A percentile compares a stretch with the other conserved stretches of the same genome.
phyloP scores from a whole-genome alignment of 371 early-diverging fungal species.

The Coemansia sp. region DNA sequence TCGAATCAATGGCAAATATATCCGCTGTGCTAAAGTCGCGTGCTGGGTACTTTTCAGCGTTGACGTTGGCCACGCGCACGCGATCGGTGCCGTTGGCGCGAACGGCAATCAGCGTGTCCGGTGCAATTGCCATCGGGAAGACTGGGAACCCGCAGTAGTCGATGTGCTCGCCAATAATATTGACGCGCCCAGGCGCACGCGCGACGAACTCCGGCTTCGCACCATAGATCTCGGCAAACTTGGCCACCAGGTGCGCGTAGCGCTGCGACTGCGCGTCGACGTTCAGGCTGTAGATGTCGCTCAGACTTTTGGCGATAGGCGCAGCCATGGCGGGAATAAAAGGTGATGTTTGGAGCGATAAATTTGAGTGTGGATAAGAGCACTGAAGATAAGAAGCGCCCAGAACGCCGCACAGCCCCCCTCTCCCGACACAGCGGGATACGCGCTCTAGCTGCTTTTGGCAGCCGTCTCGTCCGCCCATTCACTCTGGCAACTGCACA shows the following conservation, averaged over 20 bases:
- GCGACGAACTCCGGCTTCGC: conserved; percentile 52
- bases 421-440: too few relatives aligned
- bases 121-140: conserved; percentile 93
- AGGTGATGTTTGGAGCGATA: too few relatives aligned
- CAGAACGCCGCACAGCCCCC: too few relatives aligned
- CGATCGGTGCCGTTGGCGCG: conserved; percentile 53
- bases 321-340: too few relatives aligned
- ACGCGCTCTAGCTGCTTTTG: too few relatives aligned
- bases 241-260: conserved; percentile 4
- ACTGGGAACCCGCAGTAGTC: conserved; percentile 95
- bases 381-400: too few relatives aligned
- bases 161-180: conserved; percentile 95
- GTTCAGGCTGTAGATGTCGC: conserved; percentile 15
- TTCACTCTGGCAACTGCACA: too few relatives aligned
- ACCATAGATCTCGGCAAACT: conserved; percentile 4
- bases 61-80: conserved; percentile 65
- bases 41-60: conserved; percentile 59
- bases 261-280: conserved; percentile 16
- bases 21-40: conserved; percentile 54
- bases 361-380: too few relatives aligned
- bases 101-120: conserved; percentile 82
- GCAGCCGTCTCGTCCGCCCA: too few relatives aligned
- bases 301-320: conserved; percentile 1
- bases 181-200: conserved; percentile 93
- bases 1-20: conserved; percentile 20